Evolutionary conservation across 441 rosid species (phyloP), one percentile per base, ranked within the genome.

Genomic region (Raphanus hybrid): DNA sequence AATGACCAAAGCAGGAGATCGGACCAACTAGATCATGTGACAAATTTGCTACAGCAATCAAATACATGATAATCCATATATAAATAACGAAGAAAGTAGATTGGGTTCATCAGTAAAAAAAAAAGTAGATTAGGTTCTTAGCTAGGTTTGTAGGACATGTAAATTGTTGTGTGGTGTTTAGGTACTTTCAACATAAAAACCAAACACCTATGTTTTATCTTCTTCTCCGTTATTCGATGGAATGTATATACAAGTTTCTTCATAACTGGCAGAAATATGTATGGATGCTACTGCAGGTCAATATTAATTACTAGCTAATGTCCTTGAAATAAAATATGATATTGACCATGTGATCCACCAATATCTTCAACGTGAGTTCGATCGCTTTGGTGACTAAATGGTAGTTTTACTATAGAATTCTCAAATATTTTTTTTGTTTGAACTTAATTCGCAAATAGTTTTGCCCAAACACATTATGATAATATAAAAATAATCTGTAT

Each of bases 311-410:
- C 57, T 48, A 48, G 16, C 55, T 48, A 48, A 48, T 14, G 3
- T 48, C 7, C 18, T 52, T 26, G 10, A 58, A 75, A 7, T 15
- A 43, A 58, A 69, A 50, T 27, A 34, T 68, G 41, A 11, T 8
- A 14, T 3, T 2, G n/a, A 20, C 27, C 80, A 76, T 76, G 65
- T 63, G 70, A 54, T 52, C 65, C 65, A 70, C 59, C 65, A 20
- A 8, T 16, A 69, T 32, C 64, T 76, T 32, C 48, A 70, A 76
- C 34, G 6, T 29, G 34, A 29, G 32, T 29, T 29, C 34, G 34
- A 29, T 29, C 34, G 5, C 26, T 29, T 4, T 29, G 34, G 34
- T 29, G 34, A 29, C 4, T 29, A 29, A 29, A 29, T 5, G 34
- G 34, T 29, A 29, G 4, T 29, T 29, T 29, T 29, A 1, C 34